Conservation (phyloP, 2,329 filamentous ascomycete genomes). For the Penicillium sp. region DNA sequence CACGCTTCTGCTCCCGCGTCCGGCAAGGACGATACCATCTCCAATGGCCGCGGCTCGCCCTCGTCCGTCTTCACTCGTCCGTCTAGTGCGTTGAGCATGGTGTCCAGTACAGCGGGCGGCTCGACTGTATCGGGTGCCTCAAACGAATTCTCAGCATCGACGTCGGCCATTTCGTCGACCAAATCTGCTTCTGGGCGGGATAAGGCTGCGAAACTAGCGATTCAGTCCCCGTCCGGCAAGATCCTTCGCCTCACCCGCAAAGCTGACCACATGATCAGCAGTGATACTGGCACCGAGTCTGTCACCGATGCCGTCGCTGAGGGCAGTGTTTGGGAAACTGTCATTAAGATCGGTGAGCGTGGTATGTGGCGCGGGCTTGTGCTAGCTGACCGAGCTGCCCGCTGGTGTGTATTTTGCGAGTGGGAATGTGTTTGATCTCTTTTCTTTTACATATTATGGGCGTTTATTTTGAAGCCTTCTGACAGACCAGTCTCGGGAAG, state of each 20-base stretch:
- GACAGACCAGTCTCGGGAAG: background rate
- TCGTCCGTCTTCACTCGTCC: slow-evolving; percentile 52
- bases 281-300: slow-evolving; percentile 31
- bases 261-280: slow-evolving; percentile 44
- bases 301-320: slow-evolving; percentile 42
- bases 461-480: slow-evolving; percentile 3
- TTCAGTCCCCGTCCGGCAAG: slow-evolving; percentile 91
- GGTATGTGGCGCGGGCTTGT: slow-evolving; percentile 63
- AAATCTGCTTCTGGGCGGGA: slow-evolving; percentile 39
- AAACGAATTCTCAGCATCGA: slow-evolving; percentile 42
- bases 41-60: slow-evolving; percentile 49
- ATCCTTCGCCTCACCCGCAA: slow-evolving; percentile 67
- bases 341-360: slow-evolving; percentile 64
- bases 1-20: slow-evolving; percentile 66
- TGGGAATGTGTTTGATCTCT: slow-evolving; percentile 58
- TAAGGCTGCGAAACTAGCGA: slow-evolving; percentile 93
- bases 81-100: slow-evolving; percentile 59
- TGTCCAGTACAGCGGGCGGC: slow-evolving; percentile 52
- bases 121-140: slow-evolving; percentile 50
- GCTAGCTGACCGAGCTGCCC: slow-evolving; percentile 61
- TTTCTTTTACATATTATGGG: background rate
- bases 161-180: slow-evolving; percentile 55
- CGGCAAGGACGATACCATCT: slow-evolving; percentile 32
- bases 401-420: slow-evolving; percentile 68
- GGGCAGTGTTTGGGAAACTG: slow-evolving; percentile 63